Percentiles rank a stretch among this genome's conserved stretches.
Evolutionary conservation across 139 green algal genomes (phyloP).

Genomic region (Coccomyxa sp.): DNA sequence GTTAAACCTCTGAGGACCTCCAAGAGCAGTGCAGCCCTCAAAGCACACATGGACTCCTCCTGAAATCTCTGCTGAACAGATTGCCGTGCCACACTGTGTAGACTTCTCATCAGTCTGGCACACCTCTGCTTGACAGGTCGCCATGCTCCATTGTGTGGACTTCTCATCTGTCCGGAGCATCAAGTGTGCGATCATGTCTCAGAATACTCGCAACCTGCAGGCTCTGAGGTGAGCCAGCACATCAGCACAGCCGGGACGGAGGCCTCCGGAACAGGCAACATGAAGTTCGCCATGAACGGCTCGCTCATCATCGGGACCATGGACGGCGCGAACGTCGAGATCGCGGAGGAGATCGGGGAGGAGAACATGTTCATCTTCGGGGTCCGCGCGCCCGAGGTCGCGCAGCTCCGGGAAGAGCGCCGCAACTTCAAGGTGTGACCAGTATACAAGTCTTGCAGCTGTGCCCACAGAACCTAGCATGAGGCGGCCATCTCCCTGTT

Average conservation of each 20-base stretch:
- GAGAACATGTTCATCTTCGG: constrained; percentile 92
- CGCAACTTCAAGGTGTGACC: constrained; percentile 28
- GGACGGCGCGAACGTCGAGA: constrained; percentile 99
- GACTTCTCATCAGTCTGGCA: too few relatives aligned
- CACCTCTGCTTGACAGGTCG: background rate
- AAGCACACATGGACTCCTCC: too few relatives aligned
- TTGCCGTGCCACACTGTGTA: too few relatives aligned
- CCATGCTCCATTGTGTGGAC: background rate
- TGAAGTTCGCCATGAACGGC: constrained; percentile 99
- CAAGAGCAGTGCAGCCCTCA: too few relatives aligned
- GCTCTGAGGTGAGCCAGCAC: constrained; percentile 89
- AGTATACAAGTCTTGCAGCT: too few relatives aligned
- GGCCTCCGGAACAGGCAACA: constrained; percentile 95
- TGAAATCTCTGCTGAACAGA: too few relatives aligned
- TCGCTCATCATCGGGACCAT: constrained; percentile 90
- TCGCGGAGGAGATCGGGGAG: constrained; percentile 61
- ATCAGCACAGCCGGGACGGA: constrained; percentile 97
- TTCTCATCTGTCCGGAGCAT: background rate
- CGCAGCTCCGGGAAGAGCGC: constrained; percentile 58
- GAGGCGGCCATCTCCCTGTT: too few relatives aligned
- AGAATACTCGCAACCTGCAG: constrained; percentile 25
- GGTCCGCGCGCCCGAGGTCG: constrained; percentile 59
- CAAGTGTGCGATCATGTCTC: background rate
- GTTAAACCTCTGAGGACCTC: too few relatives aligned
- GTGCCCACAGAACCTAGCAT: too few relatives aligned